A percentile compares a stretch with the other conserved stretches of the same genome.
These are phyloP conservation scores for Pichia paraexigua DNA, from an alignment of 805 yeast genomes.

Conservation along the genomic window DNA sequence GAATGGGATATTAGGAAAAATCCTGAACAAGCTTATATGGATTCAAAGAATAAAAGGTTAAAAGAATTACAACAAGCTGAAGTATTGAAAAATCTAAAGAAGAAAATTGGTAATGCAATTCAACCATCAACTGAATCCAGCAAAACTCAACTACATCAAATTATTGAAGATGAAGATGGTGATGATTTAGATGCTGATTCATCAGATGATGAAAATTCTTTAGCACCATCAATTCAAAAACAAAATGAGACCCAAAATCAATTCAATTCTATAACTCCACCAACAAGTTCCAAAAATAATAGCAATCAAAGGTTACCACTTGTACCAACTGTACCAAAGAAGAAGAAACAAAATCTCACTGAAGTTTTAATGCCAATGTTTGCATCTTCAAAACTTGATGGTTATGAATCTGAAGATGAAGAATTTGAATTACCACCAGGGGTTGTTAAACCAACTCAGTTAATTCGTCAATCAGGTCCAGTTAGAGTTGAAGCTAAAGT, in stretches of 20 bases:
- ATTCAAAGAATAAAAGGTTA: slow-evolving; percentile 46
- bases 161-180: slow-evolving; percentile 26
- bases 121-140: slow-evolving; percentile 20
- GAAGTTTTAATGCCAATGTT: slow-evolving; percentile 27
- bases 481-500: slow-evolving; percentile 95
- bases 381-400: slow-evolving; percentile 27
- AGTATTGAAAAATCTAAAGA: slow-evolving; percentile 32
- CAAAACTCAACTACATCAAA: slow-evolving; percentile 26
- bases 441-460: slow-evolving; percentile 69
- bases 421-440: slow-evolving; percentile 86
- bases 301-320: slow-evolving; percentile 2
- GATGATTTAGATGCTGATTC: slow-evolving; percentile 38
- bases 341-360: slow-evolving; percentile 16
- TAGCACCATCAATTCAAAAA: slow-evolving; percentile 18
- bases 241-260: background rate
- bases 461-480: slow-evolving; percentile 85
- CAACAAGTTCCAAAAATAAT: slow-evolving; percentile 2
- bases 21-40: slow-evolving; percentile 72
- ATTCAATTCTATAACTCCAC: background rate
- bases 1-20: slow-evolving; percentile 70
- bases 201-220: slow-evolving; percentile 48
- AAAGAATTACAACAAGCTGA: slow-evolving; percentile 37
- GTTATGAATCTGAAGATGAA: slow-evolving; percentile 72
- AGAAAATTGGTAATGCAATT: slow-evolving; percentile 35
- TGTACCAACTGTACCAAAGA: slow-evolving; percentile 6